Base-by-base conservation (phyloP, 1,284 basidiomycete species). In the Malassezia yamatoensis region DNA sequence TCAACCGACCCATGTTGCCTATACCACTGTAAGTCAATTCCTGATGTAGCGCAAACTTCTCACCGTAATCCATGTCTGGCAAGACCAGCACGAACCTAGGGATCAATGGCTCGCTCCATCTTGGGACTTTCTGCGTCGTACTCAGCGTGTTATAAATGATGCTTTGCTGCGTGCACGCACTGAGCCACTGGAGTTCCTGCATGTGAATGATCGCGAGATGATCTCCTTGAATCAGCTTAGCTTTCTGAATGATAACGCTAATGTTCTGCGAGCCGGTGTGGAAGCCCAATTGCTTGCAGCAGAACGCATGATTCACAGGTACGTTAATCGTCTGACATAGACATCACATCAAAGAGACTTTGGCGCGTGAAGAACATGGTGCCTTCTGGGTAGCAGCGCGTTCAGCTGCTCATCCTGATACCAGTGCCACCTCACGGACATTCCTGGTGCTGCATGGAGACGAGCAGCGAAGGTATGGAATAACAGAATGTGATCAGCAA, bases 401-500 rank as follows among this genome's bases (percentile, higher is more conserved):
- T 15, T 24, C 15, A 15, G 18, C 44, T 11, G 24, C 54, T 9
- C 20, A 43, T 7, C 5, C 33, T 11, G 46, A 48, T n/a, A 35
- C 15, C 5, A 29, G 29, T 2, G 33, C 37, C 5, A 15, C 13
- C 5, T 15, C 24, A 34, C 49, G 39, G 29, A 58, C 50, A 8
- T 58, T 49, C 24, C 21, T 58, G 8, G 51, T 51, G 29, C 51
- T 58, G 29, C 45, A 36, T 2, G 55, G 55, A 8, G 11, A 15
- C 12, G 45, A 38, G 29, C 50, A 58, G 34, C 54, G 54, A 12
- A 21, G 24, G 7, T 51, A 51, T 34, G 54, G 54, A 2, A 40
- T 58, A 5, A 38, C 50, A 9, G 55, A 53, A 16, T 58, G 55
- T 40, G 55, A 58, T 21, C 51, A 53, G 5, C 50, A 58, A 18